Percentiles rank a stretch among this genome's conserved stretches.
phyloP scores from a whole-genome alignment of 441 rosid species.

The Erodium trifolium region DNA sequence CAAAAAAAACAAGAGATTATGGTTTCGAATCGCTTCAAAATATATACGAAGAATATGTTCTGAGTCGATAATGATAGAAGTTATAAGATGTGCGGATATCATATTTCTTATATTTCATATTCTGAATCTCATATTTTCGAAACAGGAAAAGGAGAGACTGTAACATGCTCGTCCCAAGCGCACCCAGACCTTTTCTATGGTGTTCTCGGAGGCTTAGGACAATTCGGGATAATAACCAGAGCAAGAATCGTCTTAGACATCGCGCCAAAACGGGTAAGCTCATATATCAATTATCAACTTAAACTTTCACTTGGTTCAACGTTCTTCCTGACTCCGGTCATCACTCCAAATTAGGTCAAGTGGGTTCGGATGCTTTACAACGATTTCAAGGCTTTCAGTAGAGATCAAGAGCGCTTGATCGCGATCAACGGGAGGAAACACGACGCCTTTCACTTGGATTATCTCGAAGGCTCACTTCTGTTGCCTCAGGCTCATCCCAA shows the following conservation, averaged over 20 bases:
- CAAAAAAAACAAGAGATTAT: too few relatives aligned
- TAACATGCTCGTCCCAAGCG: slow-evolving; percentile 49
- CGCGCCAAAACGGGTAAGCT: slow-evolving; percentile 64
- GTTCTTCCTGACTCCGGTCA: too few relatives aligned
- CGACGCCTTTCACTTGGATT: slow-evolving; percentile 40
- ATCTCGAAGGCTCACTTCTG: slow-evolving; percentile 70
- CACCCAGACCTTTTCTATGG: slow-evolving; percentile 68
- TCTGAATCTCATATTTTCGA: too few relatives aligned
- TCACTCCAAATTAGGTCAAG: slow-evolving; percentile 40
- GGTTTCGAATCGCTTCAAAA: too few relatives aligned
- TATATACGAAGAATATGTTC: too few relatives aligned
- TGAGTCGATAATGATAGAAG: too few relatives aligned
- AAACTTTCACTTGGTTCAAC: background rate
- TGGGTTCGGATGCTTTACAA: slow-evolving; percentile 77
- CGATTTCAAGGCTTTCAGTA: slow-evolving; percentile 58
- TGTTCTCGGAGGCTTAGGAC: slow-evolving; percentile 74
- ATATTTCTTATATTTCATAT: too few relatives aligned
- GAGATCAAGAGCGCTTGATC: slow-evolving; percentile 69
- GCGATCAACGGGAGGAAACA: slow-evolving; percentile 43
- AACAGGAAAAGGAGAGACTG: slow-evolving; percentile 65
- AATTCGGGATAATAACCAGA: slow-evolving; percentile 83
- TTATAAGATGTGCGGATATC: too few relatives aligned
- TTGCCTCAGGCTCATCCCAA: slow-evolving; percentile 52
- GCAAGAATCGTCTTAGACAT: slow-evolving; percentile 62
- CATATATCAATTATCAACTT: background rate